Evolutionary conservation across 345 rosid species (phyloP).

Genomic region (Brassica nigra): DNA sequence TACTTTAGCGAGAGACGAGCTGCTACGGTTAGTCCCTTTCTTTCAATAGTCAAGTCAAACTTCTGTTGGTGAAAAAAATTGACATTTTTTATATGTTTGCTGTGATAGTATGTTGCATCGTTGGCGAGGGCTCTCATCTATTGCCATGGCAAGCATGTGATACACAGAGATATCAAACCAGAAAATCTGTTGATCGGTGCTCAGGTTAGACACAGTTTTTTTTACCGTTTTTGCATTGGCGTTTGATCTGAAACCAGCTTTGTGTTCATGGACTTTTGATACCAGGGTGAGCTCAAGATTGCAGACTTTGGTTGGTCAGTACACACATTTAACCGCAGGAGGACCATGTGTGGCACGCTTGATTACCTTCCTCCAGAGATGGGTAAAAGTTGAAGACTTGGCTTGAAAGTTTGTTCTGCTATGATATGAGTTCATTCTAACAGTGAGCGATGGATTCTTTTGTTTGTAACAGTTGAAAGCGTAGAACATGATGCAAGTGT

Average conservation of each 20-base stretch:
- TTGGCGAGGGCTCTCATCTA: neutral
- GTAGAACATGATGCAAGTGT: constrained; percentile 95
- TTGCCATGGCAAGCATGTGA: neutral
- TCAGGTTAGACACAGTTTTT: constrained; percentile 52
- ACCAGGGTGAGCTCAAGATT: neutral
- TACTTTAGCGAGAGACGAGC: constrained; percentile 95
- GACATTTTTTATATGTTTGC: neutral
- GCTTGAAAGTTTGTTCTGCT: neutral
- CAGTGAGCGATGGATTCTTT: neutral
- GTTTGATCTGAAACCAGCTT: constrained; percentile 5
- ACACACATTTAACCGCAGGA: neutral
- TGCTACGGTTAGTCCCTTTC: constrained; percentile 70
- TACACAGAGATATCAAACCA: constrained; percentile 71
- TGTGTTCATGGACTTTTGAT: constrained; percentile 12
- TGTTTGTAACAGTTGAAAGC: constrained; percentile 65
- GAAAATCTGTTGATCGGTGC: constrained; percentile 87
- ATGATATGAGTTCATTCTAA: neutral
- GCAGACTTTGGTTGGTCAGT: constrained; percentile 2
- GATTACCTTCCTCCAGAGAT: constrained; percentile 4
- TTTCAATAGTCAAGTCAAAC: neutral
- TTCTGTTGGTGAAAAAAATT: neutral
- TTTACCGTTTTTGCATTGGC: neutral
- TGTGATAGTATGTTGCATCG: constrained; percentile 10
- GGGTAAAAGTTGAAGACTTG: neutral
- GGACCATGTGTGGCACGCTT: neutral